Percentiles rank a stretch among this genome's conserved stretches.
These are phyloP conservation scores for sorghum (Sorghum bicolor) DNA, from an alignment of 176 grass and related monocot species.

Conservation along the genomic window DNA sequence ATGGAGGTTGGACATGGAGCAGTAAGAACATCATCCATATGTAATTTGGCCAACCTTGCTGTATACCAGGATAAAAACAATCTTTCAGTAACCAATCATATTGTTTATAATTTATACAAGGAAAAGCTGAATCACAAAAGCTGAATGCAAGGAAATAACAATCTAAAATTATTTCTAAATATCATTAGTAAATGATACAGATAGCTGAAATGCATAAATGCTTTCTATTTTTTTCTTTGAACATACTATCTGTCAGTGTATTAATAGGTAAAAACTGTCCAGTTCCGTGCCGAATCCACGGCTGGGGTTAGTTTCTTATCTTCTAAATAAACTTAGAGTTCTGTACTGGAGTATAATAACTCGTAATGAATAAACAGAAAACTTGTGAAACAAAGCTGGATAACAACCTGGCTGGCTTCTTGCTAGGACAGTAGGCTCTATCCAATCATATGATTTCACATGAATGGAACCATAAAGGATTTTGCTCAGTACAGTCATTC, in stretches of 20 bases:
- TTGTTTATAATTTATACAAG: neutral
- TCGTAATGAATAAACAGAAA: neutral
- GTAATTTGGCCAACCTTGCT: slow-evolving; percentile 68
- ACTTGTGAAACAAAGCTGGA: slow-evolving; percentile 26
- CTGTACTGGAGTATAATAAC: neutral
- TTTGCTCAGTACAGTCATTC: slow-evolving; percentile 97
- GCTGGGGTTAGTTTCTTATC: neutral
- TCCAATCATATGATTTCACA: slow-evolving; percentile 94
- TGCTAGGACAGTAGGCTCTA: slow-evolving; percentile 59
- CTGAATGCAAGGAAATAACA: neutral
- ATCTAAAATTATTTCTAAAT: neutral
- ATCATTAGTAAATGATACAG: neutral
- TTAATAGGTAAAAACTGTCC: neutral
- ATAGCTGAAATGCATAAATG: neutral
- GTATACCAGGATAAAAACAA: slow-evolving; percentile 21
- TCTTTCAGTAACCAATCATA: slow-evolving; percentile 8
- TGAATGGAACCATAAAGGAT: slow-evolving; percentile 93
- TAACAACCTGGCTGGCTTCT: slow-evolving; percentile 44
- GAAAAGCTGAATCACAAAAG: neutral
- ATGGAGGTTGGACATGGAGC: slow-evolving; percentile 58
- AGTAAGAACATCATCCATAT: slow-evolving; percentile 54
- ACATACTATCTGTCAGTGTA: neutral
- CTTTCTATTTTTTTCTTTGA: neutral
- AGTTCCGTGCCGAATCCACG: neutral
- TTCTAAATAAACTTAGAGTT: neutral